Base-by-base conservation (phyloP, 257 asterid species). In the Solanum chilense region DNA sequence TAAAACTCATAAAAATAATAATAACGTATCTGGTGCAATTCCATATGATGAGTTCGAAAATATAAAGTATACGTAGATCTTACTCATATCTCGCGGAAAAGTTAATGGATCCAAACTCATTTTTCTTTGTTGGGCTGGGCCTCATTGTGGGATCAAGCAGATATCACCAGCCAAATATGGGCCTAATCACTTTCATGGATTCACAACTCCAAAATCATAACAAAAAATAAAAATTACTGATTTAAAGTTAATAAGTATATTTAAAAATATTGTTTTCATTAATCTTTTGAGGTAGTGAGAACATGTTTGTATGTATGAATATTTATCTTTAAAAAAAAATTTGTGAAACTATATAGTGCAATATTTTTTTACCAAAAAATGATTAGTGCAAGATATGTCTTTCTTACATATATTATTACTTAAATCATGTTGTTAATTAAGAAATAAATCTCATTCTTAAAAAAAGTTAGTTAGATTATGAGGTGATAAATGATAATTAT, bases 21-120 rank as follows among this genome's bases (percentile, higher is more conserved):
- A 56, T 56, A 42, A 10, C 3, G 7, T 52, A 56, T 18, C 7
- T 10, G 3, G 9, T 18, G 0, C 20, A 56, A 56, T 18, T 7
- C 3, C 45, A 42, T 10, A 3, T 3, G 45, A 12, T 3, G 2
- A 6, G 3, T 6, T 1, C 3, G 8, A 0, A 7, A 18, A 1
- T 1, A 60, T 60, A 21, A 0, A 58, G 5, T 21, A 25, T 58
- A 58, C 4, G 12, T 9, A 58, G 27, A 58, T n/a, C 12, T 8
- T 66, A 66, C 2, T 25, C 20, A 11, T 13, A 66, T 66, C 11
- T 68, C 74, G 6, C 1, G 21, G 23, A 68, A 31, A 69, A 31
- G 41, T 13, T 69, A 31, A 15, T 77, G 62, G 39, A n/a, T n/a
- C 35, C 2, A 20, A 18, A 42, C 25, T 75, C 21, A 44, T 69